A percentile compares a stretch with the other conserved stretches of the same genome.
These are phyloP conservation scores for Lipomyces orientalis DNA, from an alignment of 805 yeast genomes.

Conservation along the genomic window DNA sequence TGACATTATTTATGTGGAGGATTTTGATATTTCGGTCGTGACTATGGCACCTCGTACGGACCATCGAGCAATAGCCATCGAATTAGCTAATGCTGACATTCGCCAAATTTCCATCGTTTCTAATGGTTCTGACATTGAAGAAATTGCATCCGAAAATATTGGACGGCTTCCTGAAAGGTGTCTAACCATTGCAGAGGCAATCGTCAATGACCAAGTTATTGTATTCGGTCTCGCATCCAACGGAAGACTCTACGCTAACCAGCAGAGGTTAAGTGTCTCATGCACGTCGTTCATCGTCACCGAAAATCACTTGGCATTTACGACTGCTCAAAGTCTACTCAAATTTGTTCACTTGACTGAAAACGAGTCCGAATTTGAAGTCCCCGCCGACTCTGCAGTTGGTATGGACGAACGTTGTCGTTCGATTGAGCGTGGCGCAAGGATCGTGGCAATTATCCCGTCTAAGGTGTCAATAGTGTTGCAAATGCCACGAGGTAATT, in stretches of 20 bases:
- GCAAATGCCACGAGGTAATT: conserved; percentile 95
- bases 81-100: conserved; percentile 23
- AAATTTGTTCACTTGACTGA: conserved; percentile 72
- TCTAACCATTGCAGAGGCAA: conserved; percentile 19
- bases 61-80: conserved; percentile 23
- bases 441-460: conserved; percentile 81
- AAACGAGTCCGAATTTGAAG: conserved; percentile 39
- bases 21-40: conserved; percentile 11
- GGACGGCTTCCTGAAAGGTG: conserved; percentile 31
- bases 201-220: conserved; percentile 54
- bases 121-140: neutral
- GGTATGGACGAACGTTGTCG: conserved; percentile 79
- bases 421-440: conserved; percentile 87
- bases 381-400: conserved; percentile 46
- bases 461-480: conserved; percentile 79
- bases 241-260: conserved; percentile 76
- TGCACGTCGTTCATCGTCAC: conserved; percentile 82
- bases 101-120: conserved; percentile 11
- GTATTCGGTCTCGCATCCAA: conserved; percentile 76
- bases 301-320: conserved; percentile 73
- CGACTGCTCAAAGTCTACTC: conserved; percentile 85
- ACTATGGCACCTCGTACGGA: conserved; percentile 27
- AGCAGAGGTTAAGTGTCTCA: conserved; percentile 64
- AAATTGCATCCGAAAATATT: conserved; percentile 6
- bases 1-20: conserved; percentile 20